Evolutionary conservation across 305 asterid species (phyloP).

Genomic region (Solanum hybrid): DNA sequence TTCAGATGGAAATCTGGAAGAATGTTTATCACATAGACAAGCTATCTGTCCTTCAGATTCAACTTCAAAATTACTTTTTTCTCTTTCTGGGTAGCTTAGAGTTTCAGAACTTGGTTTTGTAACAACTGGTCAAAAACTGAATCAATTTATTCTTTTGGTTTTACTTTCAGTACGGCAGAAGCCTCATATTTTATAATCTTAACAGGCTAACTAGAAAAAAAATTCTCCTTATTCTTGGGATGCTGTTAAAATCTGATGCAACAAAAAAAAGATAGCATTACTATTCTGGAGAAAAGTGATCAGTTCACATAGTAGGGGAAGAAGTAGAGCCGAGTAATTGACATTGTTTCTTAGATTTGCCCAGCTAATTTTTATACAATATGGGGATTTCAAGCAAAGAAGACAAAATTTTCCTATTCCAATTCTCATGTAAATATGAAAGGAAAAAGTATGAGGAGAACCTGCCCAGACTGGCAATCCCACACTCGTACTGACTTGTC

Average conservation of each 20-base stretch:
- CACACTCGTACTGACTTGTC: slow-evolving; percentile 87
- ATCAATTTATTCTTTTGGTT: background rate
- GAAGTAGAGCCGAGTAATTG: background rate
- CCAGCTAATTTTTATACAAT: background rate
- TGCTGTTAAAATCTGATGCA: background rate
- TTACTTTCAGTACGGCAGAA: background rate
- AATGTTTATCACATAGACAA: background rate
- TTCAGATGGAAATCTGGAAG: background rate
- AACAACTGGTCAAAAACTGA: background rate
- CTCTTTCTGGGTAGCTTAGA: background rate
- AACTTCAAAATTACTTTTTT: background rate
- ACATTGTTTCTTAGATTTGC: background rate
- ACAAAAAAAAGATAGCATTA: background rate
- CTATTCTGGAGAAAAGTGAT: background rate
- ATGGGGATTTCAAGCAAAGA: background rate
- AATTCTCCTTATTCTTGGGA: background rate
- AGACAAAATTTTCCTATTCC: background rate
- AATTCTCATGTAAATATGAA: background rate
- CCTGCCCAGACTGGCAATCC: slow-evolving; percentile 99
- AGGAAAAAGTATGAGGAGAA: slow-evolving; percentile 10
- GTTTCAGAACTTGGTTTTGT: background rate
- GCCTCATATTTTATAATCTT: background rate
- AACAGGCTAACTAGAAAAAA: background rate
- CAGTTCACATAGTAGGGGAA: background rate
- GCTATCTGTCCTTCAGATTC: background rate